These are phyloP conservation scores for Xerocomellus amylosporus DNA, from an alignment of 768 basidiomycete genomes.

Conservation along the genomic window DNA sequence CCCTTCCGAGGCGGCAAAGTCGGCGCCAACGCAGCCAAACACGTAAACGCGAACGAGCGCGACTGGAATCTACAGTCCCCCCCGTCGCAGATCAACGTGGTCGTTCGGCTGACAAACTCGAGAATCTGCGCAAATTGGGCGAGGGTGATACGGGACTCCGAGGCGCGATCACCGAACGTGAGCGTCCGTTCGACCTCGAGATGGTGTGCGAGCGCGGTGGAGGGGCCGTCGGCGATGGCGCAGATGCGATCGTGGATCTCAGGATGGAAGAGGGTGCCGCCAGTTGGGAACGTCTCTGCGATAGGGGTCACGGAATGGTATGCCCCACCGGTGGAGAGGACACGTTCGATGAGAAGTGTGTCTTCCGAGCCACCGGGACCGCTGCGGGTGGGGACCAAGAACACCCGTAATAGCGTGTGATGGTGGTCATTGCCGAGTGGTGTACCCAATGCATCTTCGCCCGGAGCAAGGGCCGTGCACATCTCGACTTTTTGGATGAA, in stretches of 20 bases:
- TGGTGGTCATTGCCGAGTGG: neutral
- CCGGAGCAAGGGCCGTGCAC: slow-evolving; percentile 1
- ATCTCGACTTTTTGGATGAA: slow-evolving; percentile 10
- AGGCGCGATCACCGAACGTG: neutral
- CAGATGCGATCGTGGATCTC: slow-evolving; percentile 12
- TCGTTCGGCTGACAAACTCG: slow-evolving; percentile 6
- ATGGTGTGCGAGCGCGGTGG: too few relatives aligned
- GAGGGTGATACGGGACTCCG: neutral
- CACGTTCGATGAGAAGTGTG: slow-evolving; percentile 13
- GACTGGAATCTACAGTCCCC: slow-evolving; percentile 15
- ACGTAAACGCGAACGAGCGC: slow-evolving; percentile 13
- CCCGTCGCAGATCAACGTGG: slow-evolving; percentile 1
- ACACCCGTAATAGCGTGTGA: slow-evolving; percentile 11
- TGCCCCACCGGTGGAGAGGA: slow-evolving; percentile 10
- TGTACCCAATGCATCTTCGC: neutral
- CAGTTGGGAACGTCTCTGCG: neutral
- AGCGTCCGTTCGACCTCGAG: too few relatives aligned
- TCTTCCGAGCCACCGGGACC: neutral
- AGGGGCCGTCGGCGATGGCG: neutral
- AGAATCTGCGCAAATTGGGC: slow-evolving; percentile 4
- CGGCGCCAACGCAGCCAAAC: slow-evolving; percentile 4
- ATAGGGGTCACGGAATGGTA: slow-evolving; percentile 6
- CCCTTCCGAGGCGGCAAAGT: neutral
- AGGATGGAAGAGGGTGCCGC: slow-evolving; percentile 8
- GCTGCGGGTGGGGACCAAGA: neutral